Conservation (phyloP, 2,329 filamentous ascomycete genomes). For the Onygenales sp. region DNA sequence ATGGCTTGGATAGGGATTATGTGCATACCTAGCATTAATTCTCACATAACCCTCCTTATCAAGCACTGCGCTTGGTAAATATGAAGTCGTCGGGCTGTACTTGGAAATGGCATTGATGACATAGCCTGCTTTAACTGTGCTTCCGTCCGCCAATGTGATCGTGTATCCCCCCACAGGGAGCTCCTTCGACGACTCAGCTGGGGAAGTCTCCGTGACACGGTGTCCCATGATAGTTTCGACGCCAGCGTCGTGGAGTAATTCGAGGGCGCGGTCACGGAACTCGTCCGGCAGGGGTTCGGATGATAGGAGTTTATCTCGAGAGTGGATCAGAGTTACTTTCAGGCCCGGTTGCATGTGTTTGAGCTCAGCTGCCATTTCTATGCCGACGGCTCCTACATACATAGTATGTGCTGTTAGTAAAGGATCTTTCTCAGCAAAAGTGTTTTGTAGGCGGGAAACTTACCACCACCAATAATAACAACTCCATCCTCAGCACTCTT, state of each 20-base stretch:
- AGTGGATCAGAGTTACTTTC: constrained; percentile 66
- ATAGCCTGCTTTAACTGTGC: constrained; percentile 49
- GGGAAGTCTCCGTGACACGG: constrained; percentile 37
- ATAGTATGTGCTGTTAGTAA: neutral
- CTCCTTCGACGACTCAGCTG: constrained; percentile 42
- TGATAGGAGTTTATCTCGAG: constrained; percentile 59
- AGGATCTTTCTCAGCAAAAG: neutral
- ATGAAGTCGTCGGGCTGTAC: constrained; percentile 50
- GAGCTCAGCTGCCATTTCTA: constrained; percentile 73
- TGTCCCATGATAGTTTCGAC: constrained; percentile 57
- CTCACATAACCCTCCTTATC: constrained; percentile 55
- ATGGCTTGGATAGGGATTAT: neutral
- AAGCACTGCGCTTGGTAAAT: constrained; percentile 48
- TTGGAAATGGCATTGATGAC: constrained; percentile 61
- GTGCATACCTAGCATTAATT: constrained; percentile 43
- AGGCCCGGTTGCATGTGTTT: constrained; percentile 56
- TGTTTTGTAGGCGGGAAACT: constrained; percentile 4
- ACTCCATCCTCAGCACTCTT: constrained; percentile 48
- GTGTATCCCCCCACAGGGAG: constrained; percentile 34
- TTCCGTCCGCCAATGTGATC: constrained; percentile 51
- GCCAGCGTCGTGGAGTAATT: constrained; percentile 51
- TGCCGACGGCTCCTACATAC: constrained; percentile 57
- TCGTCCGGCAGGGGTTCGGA: constrained; percentile 62
- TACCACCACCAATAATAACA: constrained; percentile 63
- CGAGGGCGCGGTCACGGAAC: constrained; percentile 53